Evolutionary conservation across 345 rosid genomes (phyloP).

Genomic region (Excoecaria cochinchinensis): DNA sequence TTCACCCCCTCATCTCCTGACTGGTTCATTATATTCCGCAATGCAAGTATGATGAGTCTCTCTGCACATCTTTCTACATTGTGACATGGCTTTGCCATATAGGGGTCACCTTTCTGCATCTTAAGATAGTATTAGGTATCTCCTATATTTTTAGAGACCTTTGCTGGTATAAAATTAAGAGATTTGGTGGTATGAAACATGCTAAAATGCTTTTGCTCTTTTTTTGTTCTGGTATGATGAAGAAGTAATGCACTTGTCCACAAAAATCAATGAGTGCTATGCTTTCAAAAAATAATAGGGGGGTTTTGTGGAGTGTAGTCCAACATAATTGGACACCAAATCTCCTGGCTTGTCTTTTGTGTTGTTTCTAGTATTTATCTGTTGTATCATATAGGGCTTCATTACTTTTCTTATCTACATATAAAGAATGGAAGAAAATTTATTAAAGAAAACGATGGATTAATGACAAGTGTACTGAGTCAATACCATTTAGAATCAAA

Average conservation of each 20-base stretch:
- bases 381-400: not conserved
- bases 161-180: not conserved
- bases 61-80: not conserved
- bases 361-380: not conserved
- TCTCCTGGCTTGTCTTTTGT: not conserved
- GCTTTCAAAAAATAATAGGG: too few species aligned
- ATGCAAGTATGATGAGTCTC: not conserved
- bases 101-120: not conserved
- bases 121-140: not conserved
- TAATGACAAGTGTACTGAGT: slow-evolving; percentile 22
- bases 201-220: not conserved
- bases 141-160: not conserved
- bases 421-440: not conserved
- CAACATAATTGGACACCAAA: not conserved
- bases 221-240: too few species aligned
- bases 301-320: not conserved
- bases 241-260: not conserved
- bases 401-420: not conserved
- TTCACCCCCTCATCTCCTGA: too few species aligned
- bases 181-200: not conserved
- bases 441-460: not conserved
- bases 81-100: not conserved
- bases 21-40: not conserved
- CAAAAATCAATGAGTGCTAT: not conserved
- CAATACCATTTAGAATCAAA: slow-evolving; percentile 95